phyloP scores from a whole-genome alignment of 208 protist species.

The Trypanosomatidae sp. region DNA sequence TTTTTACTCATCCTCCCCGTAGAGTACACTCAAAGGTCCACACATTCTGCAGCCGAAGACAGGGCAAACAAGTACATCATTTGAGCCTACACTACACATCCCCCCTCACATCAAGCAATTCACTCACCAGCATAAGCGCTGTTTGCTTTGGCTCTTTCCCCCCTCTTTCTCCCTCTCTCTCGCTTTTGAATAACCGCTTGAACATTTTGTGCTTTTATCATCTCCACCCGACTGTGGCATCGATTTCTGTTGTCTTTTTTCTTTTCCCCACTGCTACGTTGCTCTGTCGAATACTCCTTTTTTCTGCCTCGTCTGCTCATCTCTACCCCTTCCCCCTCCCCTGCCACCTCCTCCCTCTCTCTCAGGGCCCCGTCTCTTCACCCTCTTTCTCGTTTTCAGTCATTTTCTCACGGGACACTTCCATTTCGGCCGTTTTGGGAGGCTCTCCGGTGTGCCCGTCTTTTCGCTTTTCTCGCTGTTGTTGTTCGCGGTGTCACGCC shows the following conservation, averaged over 20 bases:
- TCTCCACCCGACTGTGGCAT: neutral
- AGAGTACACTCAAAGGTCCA: neutral
- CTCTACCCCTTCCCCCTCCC: neutral
- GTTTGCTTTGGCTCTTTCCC: neutral
- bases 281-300: neutral
- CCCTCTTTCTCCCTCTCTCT: neutral
- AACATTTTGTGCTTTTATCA: neutral
- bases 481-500: too few relatives aligned
- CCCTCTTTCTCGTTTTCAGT: neutral
- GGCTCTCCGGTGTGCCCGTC: neutral
- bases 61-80: neutral
- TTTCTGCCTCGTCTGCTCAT: neutral
- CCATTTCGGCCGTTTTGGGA: neutral
- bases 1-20: neutral
- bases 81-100: neutral
- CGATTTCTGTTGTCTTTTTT: neutral
- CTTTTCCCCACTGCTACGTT: neutral
- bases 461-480: neutral
- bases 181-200: neutral
- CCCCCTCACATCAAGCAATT: neutral
- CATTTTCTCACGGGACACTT: neutral
- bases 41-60: neutral
- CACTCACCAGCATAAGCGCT: neutral
- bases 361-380: neutral
- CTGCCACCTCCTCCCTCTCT: neutral